Base-by-base conservation (phyloP, 192 early-diverging fungal genomes). In the Umbelopsis ramanniana region DNA sequence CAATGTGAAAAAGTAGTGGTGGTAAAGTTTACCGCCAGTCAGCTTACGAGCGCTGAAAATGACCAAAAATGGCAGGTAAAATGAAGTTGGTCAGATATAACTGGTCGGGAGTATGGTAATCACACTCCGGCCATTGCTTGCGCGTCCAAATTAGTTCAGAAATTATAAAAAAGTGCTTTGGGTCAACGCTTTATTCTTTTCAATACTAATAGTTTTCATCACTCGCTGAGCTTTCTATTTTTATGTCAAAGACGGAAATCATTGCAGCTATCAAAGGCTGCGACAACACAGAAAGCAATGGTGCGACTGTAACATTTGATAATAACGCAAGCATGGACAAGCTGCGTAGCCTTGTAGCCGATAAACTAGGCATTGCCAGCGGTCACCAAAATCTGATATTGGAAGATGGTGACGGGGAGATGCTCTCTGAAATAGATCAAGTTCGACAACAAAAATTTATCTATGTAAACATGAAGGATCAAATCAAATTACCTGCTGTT, bases 181-280 rank as follows among this genome's bases (percentile, higher is more conserved):
- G 3, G 8, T 8, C 38, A 3, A 7, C 1, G 40, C 11, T 1
- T 7, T 43, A 43, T 43, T 43, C 40, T 43, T 43, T 43, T 43
- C 33, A 63, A 35, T 60, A 15, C 29, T 29, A 2, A 29, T 35
- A 19, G 17, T 7, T 37, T 63, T 63, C 11, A n/a, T n/a, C n/a
- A 37, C 23, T 5, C 3, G 17, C 23, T 14, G 4, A 54, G 22
- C 1, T 3, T 10, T 54, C 11, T 19, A 12, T 63, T 17, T 37
- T 19, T 19, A 63, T 63, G 57, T 63, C 57, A 8, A 76, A 60
- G 24, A 76, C 66, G 12, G 50, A 68, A 33, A 23, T 76, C 38
- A 76, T 76, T 52, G 75, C 72, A 38, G 66, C 66, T 17, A 46
- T 77, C 52, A 72, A 69, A 52, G 72, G 72, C 15, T 24, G 26